phyloP scores from a whole-genome alignment of 2,329 filamentous ascomycete genomes.

The Ascochyta pisi region DNA sequence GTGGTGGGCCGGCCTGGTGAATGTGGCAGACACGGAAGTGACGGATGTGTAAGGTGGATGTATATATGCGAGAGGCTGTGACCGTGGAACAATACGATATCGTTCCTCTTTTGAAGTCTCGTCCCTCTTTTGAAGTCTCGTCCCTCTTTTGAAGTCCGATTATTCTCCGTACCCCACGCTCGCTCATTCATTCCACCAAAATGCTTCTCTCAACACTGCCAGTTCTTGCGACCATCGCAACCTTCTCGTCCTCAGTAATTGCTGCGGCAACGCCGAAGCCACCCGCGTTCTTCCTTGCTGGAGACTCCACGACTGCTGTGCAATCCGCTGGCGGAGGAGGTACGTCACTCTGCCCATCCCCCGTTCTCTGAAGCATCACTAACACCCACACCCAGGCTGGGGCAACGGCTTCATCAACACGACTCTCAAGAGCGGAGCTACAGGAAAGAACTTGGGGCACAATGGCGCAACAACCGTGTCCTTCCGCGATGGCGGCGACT shows the following conservation, averaged over 20 bases:
- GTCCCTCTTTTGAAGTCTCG: background rate
- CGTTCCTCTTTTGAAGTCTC: background rate
- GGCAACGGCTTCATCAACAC: conserved; percentile 63
- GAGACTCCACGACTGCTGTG: conserved; percentile 47
- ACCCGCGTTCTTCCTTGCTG: conserved; percentile 43
- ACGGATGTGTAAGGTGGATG: background rate
- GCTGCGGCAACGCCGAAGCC: conserved; percentile 18
- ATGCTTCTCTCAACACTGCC: conserved; percentile 12
- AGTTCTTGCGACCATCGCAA: conserved; percentile 7
- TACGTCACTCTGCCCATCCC: background rate
- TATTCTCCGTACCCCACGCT: background rate
- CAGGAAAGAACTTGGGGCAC: conserved; percentile 63
- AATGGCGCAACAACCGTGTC: conserved; percentile 62
- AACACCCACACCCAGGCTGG: conserved; percentile 52
- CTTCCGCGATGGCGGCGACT: conserved; percentile 60
- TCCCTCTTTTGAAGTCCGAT: no score
- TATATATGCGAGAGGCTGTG: background rate
- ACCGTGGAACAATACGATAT: background rate
- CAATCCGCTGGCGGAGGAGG: conserved; percentile 32
- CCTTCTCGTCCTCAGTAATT: background rate
- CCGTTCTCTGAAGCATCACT: background rate
- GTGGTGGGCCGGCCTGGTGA: background rate
- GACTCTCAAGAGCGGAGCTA: conserved; percentile 55
- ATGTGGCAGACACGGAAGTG: background rate
- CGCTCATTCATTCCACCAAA: background rate